phyloP scores from a whole-genome alignment of 2,329 filamentous ascomycete genomes.

The Curvularia sp. region DNA sequence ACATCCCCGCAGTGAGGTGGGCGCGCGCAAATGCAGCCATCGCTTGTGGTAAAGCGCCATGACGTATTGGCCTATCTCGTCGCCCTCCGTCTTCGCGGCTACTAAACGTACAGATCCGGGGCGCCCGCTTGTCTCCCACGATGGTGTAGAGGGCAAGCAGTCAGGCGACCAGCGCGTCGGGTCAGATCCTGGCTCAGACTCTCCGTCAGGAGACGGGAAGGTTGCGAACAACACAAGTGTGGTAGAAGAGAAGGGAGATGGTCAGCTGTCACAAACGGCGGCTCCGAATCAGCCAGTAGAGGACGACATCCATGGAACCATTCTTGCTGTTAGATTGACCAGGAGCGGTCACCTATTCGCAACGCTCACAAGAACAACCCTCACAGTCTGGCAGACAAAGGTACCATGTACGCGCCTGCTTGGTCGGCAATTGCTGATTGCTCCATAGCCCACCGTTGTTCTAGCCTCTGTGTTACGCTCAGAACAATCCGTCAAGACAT shows the following conservation, averaged over 20 bases:
- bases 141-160: slow-evolving; percentile 53
- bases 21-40: slow-evolving; percentile 48
- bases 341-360: slow-evolving; percentile 84
- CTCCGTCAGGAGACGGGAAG: slow-evolving; percentile 23
- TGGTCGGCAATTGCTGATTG: slow-evolving; percentile 28
- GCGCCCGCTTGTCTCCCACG: slow-evolving; percentile 67
- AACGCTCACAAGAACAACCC: slow-evolving; percentile 80
- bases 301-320: slow-evolving; percentile 63
- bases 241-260: slow-evolving; percentile 22
- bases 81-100: slow-evolving; percentile 81
- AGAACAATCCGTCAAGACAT: slow-evolving; percentile 76
- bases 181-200: slow-evolving; percentile 19
- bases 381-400: slow-evolving; percentile 97
- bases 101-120: slow-evolving; percentile 67
- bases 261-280: slow-evolving; percentile 11
- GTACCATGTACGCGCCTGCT: slow-evolving; percentile 58
- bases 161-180: slow-evolving; percentile 30
- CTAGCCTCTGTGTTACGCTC: slow-evolving; percentile 87
- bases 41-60: slow-evolving; percentile 50
- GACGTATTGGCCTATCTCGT: slow-evolving; percentile 94
- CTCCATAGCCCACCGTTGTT: slow-evolving; percentile 78
- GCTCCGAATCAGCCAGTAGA: slow-evolving; percentile 30
- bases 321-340: slow-evolving; percentile 78
- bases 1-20: slow-evolving; percentile 42
- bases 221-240: slow-evolving; percentile 10